Percentiles rank a stretch among this genome's conserved stretches.
phyloP scores from a whole-genome alignment of 2,329 filamentous ascomycete genomes.

The Apiospora koreana region DNA sequence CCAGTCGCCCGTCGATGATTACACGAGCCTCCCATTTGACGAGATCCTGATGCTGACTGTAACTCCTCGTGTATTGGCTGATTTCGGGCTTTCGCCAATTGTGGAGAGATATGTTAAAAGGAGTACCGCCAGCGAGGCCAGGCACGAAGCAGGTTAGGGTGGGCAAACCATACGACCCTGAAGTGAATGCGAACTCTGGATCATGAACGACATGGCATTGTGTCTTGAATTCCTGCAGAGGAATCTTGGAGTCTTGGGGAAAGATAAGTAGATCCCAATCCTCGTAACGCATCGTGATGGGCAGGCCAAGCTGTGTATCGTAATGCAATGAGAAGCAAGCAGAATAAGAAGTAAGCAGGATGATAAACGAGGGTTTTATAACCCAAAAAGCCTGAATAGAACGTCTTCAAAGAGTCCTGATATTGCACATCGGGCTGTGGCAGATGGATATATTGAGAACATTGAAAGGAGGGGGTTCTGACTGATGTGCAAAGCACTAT shows the following conservation, averaged over 20 bases:
- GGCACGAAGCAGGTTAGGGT: conserved; percentile 69
- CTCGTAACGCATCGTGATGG: conserved; percentile 72
- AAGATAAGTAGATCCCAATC: conserved; percentile 88
- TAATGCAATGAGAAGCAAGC: background rate
- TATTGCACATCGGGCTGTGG: background rate
- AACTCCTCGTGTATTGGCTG: conserved; percentile 56
- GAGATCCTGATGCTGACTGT: conserved; percentile 57
- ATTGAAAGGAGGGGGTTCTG: background rate
- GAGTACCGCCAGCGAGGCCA: conserved; percentile 28
- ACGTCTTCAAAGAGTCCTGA: background rate
- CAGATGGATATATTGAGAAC: background rate
- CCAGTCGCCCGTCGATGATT: conserved; percentile 66
- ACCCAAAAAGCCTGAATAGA: background rate
- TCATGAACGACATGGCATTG: conserved; percentile 70
- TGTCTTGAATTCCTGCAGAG: conserved; percentile 81
- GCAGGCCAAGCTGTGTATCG: conserved; percentile 14
- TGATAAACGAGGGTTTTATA: background rate
- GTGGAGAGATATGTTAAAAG: conserved; percentile 75
- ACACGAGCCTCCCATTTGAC: conserved; percentile 67
- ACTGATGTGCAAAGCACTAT: background rate
- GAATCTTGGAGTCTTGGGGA: conserved; percentile 64
- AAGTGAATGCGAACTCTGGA: conserved; percentile 54
- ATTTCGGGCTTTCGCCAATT: conserved; percentile 66
- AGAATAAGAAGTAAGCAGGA: background rate
- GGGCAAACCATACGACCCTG: conserved; percentile 55